phyloP scores from a whole-genome alignment of 202 grass and related monocot genomes.

The Zizania palustris region DNA sequence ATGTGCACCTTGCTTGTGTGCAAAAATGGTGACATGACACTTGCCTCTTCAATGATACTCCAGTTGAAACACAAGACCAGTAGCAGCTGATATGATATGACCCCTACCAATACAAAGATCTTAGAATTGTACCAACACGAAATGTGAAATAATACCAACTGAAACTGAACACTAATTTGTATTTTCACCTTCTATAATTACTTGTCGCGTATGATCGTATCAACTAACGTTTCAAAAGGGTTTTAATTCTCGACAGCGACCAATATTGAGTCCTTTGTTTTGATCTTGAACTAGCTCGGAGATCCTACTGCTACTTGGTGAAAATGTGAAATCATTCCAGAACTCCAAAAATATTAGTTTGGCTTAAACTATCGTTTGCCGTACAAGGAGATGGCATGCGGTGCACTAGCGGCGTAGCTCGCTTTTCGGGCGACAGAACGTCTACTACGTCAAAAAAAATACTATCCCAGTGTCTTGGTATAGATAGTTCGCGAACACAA shows the following conservation, averaged over 20 bases:
- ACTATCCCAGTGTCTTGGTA: not conserved
- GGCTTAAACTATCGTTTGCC: constrained; percentile 16
- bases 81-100: constrained; percentile 15
- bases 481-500: not conserved
- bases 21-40: constrained; percentile 42
- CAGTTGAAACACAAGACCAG: not conserved
- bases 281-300: too few relatives aligned
- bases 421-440: constrained; percentile 38
- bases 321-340: too few relatives aligned
- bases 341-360: too few relatives aligned
- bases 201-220: too few relatives aligned
- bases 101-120: not conserved
- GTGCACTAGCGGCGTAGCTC: not conserved
- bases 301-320: too few relatives aligned
- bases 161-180: too few relatives aligned
- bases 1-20: constrained; percentile 26
- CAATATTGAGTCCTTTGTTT: too few relatives aligned
- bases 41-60: not conserved
- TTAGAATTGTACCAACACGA: too few relatives aligned
- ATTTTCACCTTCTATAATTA: too few relatives aligned
- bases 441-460: constrained; percentile 20
- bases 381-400: constrained; percentile 30
- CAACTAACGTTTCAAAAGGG: too few relatives aligned
- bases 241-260: too few relatives aligned
- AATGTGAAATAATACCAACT: too few relatives aligned